phyloP scores from a whole-genome alignment of 176 grass and related monocot genomes.

The Paspalum vaginatum region DNA sequence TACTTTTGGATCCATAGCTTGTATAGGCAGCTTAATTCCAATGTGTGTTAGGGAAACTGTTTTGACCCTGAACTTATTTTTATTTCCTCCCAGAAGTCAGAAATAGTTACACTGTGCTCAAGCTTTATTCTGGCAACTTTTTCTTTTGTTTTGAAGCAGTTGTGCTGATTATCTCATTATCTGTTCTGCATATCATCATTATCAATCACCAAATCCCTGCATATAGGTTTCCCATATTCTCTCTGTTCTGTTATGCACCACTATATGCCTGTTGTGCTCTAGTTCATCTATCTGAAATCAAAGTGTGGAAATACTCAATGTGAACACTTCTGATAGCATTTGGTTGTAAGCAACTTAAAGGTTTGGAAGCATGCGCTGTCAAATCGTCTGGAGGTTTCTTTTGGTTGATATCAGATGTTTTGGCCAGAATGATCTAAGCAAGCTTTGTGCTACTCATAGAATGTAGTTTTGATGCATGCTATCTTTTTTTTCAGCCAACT shows the following conservation, averaged over 20 bases:
- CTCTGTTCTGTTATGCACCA: not conserved
- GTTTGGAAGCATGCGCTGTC: not conserved
- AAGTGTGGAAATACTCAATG: not conserved
- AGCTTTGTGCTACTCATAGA: not conserved
- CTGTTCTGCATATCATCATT: not conserved
- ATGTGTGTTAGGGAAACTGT: not conserved
- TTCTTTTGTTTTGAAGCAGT: constrained; percentile 5
- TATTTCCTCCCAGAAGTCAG: not conserved
- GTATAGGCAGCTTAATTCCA: constrained; percentile 12
- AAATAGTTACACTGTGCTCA: not conserved
- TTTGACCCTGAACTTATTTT: not conserved
- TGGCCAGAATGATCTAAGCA: not conserved
- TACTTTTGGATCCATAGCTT: constrained; percentile 13
- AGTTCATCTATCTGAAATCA: not conserved
- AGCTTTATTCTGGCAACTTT: constrained; percentile 14
- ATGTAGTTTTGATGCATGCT: not conserved
- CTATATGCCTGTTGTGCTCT: not conserved
- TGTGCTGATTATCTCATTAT: not conserved
- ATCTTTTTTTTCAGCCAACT: constrained; percentile 50
- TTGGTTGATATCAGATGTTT: not conserved
- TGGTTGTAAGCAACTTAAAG: not conserved
- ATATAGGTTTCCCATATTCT: constrained; percentile 10
- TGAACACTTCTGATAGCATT: constrained; percentile 10
- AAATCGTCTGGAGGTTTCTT: not conserved
- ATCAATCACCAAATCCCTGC: not conserved